Conservation (phyloP, 2,329 filamentous ascomycete species). For the Chrysoporthe puriensis region DNA sequence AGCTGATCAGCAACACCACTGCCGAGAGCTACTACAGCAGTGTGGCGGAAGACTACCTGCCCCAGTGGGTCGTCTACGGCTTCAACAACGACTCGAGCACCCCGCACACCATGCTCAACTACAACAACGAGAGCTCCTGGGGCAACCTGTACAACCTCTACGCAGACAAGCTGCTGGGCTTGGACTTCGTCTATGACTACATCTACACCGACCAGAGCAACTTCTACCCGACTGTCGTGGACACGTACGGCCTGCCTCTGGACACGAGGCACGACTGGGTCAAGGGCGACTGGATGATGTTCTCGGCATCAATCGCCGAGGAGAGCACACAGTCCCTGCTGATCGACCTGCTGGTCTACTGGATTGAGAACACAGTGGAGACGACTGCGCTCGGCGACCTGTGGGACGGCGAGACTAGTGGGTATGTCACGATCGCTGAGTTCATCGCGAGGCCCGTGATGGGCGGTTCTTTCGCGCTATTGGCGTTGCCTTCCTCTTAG, state of each 20-base stretch:
- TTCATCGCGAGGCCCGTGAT: conserved; percentile 82
- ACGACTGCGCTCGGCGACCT: conserved; percentile 75
- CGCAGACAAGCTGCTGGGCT: conserved; percentile 75
- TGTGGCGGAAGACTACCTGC: conserved; percentile 70
- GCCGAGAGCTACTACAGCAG: conserved; percentile 56
- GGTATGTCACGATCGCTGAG: conserved; percentile 60
- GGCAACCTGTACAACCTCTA: conserved; percentile 79
- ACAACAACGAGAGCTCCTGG: conserved; percentile 64
- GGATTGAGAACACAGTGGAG: conserved; percentile 63
- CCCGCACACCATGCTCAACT: conserved; percentile 76
- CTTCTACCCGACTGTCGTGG: conserved; percentile 74
- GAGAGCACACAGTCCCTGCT: conserved; percentile 65
- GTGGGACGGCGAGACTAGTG: conserved; percentile 72
- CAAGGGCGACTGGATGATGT: conserved; percentile 88
- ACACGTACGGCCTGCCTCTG: conserved; percentile 79
- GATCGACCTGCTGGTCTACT: conserved; percentile 68
- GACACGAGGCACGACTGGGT: conserved; percentile 82
- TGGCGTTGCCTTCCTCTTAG: conserved; percentile 57
- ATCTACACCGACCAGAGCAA: conserved; percentile 78
- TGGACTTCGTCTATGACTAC: conserved; percentile 73
- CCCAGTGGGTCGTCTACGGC: conserved; percentile 71
- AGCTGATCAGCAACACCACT: conserved; percentile 56
- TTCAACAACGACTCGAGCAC: conserved; percentile 66
- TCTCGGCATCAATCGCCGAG: conserved; percentile 75
- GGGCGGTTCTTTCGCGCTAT: conserved; percentile 78